Evolutionary conservation across 305 asterid species (phyloP).

Genomic region (Plantago coronopus): DNA sequence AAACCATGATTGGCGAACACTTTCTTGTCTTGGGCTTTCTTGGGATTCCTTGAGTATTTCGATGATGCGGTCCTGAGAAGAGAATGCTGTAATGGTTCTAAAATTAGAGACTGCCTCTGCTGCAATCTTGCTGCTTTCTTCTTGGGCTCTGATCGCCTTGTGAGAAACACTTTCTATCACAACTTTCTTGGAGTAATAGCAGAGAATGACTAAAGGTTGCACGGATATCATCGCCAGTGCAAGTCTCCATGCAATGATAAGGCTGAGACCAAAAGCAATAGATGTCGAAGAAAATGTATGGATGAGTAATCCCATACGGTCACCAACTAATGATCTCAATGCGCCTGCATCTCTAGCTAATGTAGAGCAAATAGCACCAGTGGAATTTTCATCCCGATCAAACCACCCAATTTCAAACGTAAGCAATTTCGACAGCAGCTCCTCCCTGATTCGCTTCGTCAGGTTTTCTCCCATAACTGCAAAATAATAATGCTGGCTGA

Average conservation of each 20-base stretch:
- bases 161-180: conserved; percentile 77
- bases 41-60: conserved; percentile 69
- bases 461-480: conserved; percentile 91
- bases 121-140: conserved; percentile 82
- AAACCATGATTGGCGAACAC: conserved; percentile 79
- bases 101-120: conserved; percentile 93
- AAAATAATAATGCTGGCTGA: conserved; percentile 73
- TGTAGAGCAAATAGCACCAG: conserved; percentile 83
- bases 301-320: conserved; percentile 67
- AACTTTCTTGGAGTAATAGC: conserved; percentile 64
- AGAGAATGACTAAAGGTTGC: conserved; percentile 70
- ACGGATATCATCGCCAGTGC: conserved; percentile 89
- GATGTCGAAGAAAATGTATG: conserved; percentile 70
- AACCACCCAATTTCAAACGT: conserved; percentile 96
- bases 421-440: conserved; percentile 79
- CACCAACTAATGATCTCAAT: conserved; percentile 85
- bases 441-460: conserved; percentile 83
- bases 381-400: conserved; percentile 74
- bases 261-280: conserved; percentile 80
- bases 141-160: conserved; percentile 73
- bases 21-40: conserved; percentile 61
- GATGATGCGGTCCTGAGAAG: conserved; percentile 72
- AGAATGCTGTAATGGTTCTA: conserved; percentile 72
- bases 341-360: conserved; percentile 91
- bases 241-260: conserved; percentile 75